A percentile compares a stretch with the other conserved stretches of the same genome.
These are phyloP conservation scores for Podospora pseudopauciseta DNA, from an alignment of 495 filamentous ascomycete genomes.

Conservation along the genomic window DNA sequence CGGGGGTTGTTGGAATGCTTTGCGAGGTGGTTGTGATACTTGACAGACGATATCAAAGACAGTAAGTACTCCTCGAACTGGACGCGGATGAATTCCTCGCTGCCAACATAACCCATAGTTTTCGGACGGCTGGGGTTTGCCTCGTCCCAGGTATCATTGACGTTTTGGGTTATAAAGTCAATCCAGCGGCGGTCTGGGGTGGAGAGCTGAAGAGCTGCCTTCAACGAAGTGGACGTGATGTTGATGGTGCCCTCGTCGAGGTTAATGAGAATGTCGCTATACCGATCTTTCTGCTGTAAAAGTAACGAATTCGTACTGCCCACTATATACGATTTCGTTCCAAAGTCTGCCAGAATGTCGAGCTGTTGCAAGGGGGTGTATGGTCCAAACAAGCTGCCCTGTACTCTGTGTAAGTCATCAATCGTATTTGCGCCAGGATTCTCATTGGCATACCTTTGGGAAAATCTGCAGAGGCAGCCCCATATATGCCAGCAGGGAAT, in stretches of 20 bases:
- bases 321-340: conserved; percentile 95
- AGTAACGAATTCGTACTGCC: conserved; percentile 94
- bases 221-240: conserved; percentile 75
- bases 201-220: conserved; percentile 72
- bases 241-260: conserved; percentile 86
- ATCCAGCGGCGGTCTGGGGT: conserved; percentile 93
- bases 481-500: conserved; percentile 88
- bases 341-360: conserved; percentile 87
- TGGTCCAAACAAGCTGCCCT: conserved; percentile 92
- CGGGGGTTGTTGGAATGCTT: conserved; percentile 57
- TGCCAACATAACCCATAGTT: conserved; percentile 91
- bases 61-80: conserved; percentile 98
- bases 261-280: conserved; percentile 95
- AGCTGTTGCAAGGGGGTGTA: conserved; percentile 96
- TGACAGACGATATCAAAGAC: conserved; percentile 80
- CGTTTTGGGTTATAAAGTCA: conserved; percentile 86
- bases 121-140: conserved; percentile 82
- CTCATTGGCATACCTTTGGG: conserved; percentile 61
- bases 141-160: conserved; percentile 96
- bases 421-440: background rate
- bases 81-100: conserved; percentile 94
- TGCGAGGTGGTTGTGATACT: conserved; percentile 78
- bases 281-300: conserved; percentile 91
- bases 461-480: conserved; percentile 93
- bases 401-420: conserved; percentile 4